Evolutionary conservation across 169 alveolate genomes (phyloP).

Genomic region (Gregarina niphandrodes): DNA sequence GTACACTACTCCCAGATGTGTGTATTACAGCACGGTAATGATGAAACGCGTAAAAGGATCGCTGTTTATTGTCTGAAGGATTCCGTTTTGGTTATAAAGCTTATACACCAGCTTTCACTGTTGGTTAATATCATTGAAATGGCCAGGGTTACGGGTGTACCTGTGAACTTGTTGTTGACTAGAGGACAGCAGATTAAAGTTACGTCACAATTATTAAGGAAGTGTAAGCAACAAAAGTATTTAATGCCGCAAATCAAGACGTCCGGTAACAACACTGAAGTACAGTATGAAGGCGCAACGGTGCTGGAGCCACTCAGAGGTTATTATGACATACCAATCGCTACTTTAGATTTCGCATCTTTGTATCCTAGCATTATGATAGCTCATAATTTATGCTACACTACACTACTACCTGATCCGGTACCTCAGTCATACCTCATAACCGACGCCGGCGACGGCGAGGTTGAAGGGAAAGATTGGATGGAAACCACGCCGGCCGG

Average conservation of each 20-base stretch:
- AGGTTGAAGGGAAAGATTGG: too few relatives aligned
- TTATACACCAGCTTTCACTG: slow-evolving; percentile 77
- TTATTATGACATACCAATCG: slow-evolving; percentile 51
- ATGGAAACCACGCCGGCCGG: too few relatives aligned
- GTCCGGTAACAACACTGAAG: slow-evolving; percentile 6
- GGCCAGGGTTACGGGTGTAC: slow-evolving; percentile 97
- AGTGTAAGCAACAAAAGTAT: slow-evolving; percentile 56
- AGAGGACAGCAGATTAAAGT: slow-evolving; percentile 96
- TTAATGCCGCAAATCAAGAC: slow-evolving; percentile 59
- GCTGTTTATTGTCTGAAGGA: slow-evolving; percentile 97
- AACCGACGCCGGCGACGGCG: too few relatives aligned
- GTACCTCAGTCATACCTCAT: too few relatives aligned
- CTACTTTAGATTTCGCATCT: slow-evolving; percentile 94
- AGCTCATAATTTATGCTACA: slow-evolving; percentile 93
- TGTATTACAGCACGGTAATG: slow-evolving; percentile 63
- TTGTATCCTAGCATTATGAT: slow-evolving; percentile 98
- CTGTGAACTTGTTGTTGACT: slow-evolving; percentile 39
- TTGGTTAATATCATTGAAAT: slow-evolving; percentile 87
- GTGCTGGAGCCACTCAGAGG: slow-evolving; percentile 67
- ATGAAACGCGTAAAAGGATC: slow-evolving; percentile 82
- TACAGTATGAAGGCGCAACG: slow-evolving; percentile 69
- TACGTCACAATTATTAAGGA: slow-evolving; percentile 69
- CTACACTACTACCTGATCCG: slow-evolving; percentile 76
- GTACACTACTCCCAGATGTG: slow-evolving; percentile 87
- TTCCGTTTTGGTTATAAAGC: slow-evolving; percentile 75